Percentiles rank a stretch among this genome's conserved stretches.
Evolutionary conservation across 2,329 filamentous ascomycete genomes (phyloP).

Genomic region (Neonectria neomacrospora): DNA sequence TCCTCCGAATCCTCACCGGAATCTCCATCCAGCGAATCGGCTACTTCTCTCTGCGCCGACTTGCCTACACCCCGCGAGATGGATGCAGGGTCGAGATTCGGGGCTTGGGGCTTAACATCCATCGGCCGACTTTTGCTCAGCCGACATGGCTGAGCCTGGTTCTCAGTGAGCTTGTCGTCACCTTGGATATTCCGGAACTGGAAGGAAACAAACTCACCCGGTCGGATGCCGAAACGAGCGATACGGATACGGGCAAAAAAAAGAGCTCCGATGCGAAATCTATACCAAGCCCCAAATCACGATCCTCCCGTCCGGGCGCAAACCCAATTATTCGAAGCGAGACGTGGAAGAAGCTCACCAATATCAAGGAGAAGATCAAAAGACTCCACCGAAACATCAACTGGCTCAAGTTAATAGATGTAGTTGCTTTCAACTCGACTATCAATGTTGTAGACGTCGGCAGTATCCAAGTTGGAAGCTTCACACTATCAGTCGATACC

Average conservation of each 20-base stretch:
- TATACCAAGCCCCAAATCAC: conserved; percentile 39
- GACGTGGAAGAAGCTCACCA: conserved; percentile 83
- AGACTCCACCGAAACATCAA: conserved; percentile 85
- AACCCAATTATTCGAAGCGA: conserved; percentile 64
- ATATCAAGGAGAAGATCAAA: conserved; percentile 87
- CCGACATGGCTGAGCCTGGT: conserved; percentile 96
- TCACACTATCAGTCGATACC: conserved; percentile 90
- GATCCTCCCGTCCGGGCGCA: conserved; percentile 28
- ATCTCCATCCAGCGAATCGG: conserved; percentile 96
- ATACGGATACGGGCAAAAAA: conserved; percentile 43
- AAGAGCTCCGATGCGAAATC: conserved; percentile 38
- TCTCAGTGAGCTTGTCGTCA: conserved; percentile 85
- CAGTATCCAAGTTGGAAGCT: conserved; percentile 82
- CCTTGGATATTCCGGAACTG: conserved; percentile 78
- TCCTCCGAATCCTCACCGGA: conserved; percentile 91
- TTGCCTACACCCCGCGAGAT: conserved; percentile 90
- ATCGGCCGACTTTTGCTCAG: conserved; percentile 95
- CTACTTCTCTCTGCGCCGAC: conserved; percentile 88
- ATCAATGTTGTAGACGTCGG: conserved; percentile 84
- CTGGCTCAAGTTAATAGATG: conserved; percentile 89
- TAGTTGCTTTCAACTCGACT: conserved; percentile 84
- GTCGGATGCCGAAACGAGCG: conserved; percentile 43
- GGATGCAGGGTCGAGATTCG: conserved; percentile 91
- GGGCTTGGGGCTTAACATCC: conserved; percentile 86
- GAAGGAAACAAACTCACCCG: conserved; percentile 58